These are phyloP conservation scores for Quercus lobata DNA, from an alignment of 331 rosid genomes.

Conservation along the genomic window DNA sequence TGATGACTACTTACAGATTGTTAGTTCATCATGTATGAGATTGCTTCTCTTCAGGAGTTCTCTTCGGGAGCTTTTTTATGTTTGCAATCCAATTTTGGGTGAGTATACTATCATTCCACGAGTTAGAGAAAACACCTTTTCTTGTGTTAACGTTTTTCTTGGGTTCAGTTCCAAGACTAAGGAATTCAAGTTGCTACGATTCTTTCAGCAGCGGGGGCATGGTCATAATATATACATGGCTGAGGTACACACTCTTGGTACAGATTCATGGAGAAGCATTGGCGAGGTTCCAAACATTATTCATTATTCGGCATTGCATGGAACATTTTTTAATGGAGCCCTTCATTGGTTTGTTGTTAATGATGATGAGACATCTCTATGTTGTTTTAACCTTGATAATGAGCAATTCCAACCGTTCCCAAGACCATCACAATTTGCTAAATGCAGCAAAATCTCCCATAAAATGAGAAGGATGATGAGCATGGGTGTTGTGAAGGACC, in stretches of 20 bases:
- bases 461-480: too few relatives aligned
- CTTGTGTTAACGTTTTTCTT: background rate
- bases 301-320: background rate
- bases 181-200: background rate
- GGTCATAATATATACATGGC: background rate
- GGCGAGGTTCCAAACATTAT: background rate
- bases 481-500: too few relatives aligned
- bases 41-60: background rate
- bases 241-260: background rate
- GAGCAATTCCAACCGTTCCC: background rate
- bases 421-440: background rate
- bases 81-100: slow-evolving; percentile 1
- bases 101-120: background rate
- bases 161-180: background rate
- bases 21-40: background rate
- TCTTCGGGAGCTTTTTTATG: background rate
- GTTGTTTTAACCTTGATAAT: background rate
- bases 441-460: too few relatives aligned
- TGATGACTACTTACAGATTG: too few relatives aligned
- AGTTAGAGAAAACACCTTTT: too few relatives aligned
- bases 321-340: background rate
- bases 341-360: background rate
- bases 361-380: background rate
- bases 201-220: background rate
- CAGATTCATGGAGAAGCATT: background rate